These are phyloP conservation scores for Vigna radiata DNA, from an alignment of 306 rosid species.

Conservation along the genomic window DNA sequence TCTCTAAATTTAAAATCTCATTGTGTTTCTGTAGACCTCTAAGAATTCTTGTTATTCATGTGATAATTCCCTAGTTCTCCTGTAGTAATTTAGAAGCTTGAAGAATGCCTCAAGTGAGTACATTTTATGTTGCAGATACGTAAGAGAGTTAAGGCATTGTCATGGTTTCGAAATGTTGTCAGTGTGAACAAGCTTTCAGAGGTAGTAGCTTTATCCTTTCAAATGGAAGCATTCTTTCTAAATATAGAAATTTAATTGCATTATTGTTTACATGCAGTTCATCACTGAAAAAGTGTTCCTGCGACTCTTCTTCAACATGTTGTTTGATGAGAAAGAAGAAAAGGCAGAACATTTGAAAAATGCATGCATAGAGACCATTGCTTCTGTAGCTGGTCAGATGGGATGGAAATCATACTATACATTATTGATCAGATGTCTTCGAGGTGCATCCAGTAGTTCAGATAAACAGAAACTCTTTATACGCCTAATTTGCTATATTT, in stretches of 20 bases:
- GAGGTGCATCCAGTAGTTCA: constrained; percentile 59
- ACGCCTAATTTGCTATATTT: constrained; percentile 78
- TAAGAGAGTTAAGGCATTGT: constrained; percentile 82
- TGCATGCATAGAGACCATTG: constrained; percentile 87
- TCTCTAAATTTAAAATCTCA: too few relatives aligned
- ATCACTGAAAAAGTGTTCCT: constrained; percentile 69
- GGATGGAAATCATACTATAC: constrained; percentile 87
- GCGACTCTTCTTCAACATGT: constrained; percentile 84
- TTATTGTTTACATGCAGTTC: constrained; percentile 57
- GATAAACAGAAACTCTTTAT: constrained; percentile 73
- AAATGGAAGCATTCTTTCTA: constrained; percentile 24
- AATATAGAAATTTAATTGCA: constrained; percentile 42
- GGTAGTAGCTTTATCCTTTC: constrained; percentile 56
- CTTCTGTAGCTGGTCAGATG: constrained; percentile 79
- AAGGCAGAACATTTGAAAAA: constrained; percentile 77
- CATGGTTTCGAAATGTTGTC: constrained; percentile 68
- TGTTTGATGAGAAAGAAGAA: constrained; percentile 73
- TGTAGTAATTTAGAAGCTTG: constrained; percentile 26
- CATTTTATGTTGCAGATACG: constrained; percentile 67
- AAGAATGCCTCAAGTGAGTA: not conserved
- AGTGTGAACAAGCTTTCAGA: constrained; percentile 61
- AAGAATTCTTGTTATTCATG: constrained; percentile 14
- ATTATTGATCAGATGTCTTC: constrained; percentile 77
- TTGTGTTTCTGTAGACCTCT: too few relatives aligned
- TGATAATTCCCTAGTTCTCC: constrained; percentile 22